Conservation (phyloP, 768 basidiomycete genomes). For the Hirschioporus abietinus region DNA sequence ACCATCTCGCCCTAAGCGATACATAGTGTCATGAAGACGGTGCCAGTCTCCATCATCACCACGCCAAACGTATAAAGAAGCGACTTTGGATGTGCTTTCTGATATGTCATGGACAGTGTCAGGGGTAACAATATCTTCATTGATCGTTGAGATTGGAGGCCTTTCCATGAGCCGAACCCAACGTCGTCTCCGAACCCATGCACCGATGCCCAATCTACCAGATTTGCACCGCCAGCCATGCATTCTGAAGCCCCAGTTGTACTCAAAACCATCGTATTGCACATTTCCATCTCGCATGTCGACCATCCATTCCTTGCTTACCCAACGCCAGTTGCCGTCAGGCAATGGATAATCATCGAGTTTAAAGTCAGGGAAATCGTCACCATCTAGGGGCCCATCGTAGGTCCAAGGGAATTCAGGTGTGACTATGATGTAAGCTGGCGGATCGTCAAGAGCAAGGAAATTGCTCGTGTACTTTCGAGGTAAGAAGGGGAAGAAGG, state of each 20-base stretch:
- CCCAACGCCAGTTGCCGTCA: conserved; percentile 79
- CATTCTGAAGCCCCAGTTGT: conserved; percentile 71
- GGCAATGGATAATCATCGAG: conserved; percentile 67
- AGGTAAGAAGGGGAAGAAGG: conserved; percentile 67
- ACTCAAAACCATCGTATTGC: conserved; percentile 81
- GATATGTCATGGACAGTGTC: conserved; percentile 7
- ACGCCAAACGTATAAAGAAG: conserved; percentile 40
- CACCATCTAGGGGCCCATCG: not conserved
- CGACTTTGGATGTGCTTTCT: conserved; percentile 13
- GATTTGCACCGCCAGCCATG: conserved; percentile 62
- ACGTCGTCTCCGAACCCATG: conserved; percentile 72
- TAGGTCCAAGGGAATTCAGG: conserved; percentile 31
- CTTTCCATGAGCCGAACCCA: conserved; percentile 86
- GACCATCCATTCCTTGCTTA: conserved; percentile 78
- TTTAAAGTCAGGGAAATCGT: conserved; percentile 48
- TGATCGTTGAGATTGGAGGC: conserved; percentile 34
- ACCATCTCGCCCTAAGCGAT: conserved; percentile 55
- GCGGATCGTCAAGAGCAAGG: conserved; percentile 67
- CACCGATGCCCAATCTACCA: conserved; percentile 55
- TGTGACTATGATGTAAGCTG: conserved; percentile 62
- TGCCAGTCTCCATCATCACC: conserved; percentile 56
- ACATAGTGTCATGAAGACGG: conserved; percentile 48
- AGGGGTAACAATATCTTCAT: conserved; percentile 4
- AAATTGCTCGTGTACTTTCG: conserved; percentile 67
- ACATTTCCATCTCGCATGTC: conserved; percentile 84